phyloP scores from a whole-genome alignment of 2,329 filamentous ascomycete species.

The Neoscytalidium dimidiatum region DNA sequence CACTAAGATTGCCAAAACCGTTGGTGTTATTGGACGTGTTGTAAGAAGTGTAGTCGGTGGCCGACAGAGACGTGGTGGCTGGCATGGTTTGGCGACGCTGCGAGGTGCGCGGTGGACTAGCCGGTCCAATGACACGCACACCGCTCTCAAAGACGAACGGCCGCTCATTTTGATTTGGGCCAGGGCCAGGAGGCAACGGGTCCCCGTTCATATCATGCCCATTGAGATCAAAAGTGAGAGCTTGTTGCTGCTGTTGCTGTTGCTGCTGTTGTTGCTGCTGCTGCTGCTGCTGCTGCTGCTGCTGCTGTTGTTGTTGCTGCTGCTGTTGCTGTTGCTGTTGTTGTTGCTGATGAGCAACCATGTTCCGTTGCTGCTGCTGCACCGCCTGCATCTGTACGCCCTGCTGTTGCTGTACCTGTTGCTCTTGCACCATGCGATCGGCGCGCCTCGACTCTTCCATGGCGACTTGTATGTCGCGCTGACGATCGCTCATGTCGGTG shows the following conservation, averaged over 20 bases:
- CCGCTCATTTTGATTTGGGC: slow-evolving; percentile 13
- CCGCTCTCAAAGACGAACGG: slow-evolving; percentile 23
- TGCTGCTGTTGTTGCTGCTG: slow-evolving; percentile 7
- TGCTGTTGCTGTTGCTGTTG: slow-evolving; percentile 22
- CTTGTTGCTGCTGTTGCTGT: slow-evolving; percentile 25
- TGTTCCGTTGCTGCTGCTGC: slow-evolving; percentile 20
- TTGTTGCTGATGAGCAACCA: slow-evolving; percentile 19
- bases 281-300: slow-evolving; percentile 25
- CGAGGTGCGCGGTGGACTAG: slow-evolving; percentile 9
- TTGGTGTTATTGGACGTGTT: slow-evolving; percentile 11
- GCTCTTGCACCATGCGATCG: slow-evolving; percentile 18
- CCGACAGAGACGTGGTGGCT: not conserved
- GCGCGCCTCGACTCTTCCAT: slow-evolving; percentile 12
- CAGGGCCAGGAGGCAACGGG: not conserved
- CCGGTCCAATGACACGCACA: slow-evolving; percentile 21
- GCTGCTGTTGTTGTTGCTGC: slow-evolving; percentile 6
- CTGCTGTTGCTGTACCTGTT: slow-evolving; percentile 22
- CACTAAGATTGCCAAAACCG: slow-evolving; percentile 7
- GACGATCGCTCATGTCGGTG: slow-evolving; percentile 14
- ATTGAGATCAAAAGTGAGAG: slow-evolving; percentile 13
- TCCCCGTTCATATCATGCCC: slow-evolving; percentile 19
- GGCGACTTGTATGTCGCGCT: slow-evolving; percentile 19
- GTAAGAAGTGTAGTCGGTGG: slow-evolving; percentile 11
- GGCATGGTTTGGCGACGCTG: slow-evolving; percentile 14
- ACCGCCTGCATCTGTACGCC: slow-evolving; percentile 21